These are phyloP conservation scores for Allium cepa DNA, from an alignment of 106 monocot species.

Conservation along the genomic window DNA sequence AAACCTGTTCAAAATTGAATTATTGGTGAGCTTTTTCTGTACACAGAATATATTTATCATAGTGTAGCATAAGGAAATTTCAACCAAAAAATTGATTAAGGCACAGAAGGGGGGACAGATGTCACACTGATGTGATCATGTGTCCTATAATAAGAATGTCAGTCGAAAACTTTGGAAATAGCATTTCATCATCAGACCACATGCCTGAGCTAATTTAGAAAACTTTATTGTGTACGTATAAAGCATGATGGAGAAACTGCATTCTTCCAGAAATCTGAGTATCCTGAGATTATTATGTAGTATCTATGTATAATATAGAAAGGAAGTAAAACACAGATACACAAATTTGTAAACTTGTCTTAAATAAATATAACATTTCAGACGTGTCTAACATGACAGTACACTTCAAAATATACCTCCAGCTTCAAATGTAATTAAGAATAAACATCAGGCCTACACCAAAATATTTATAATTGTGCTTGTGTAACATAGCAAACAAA, in stretches of 20 bases:
- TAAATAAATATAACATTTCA: neutral
- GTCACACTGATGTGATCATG: neutral
- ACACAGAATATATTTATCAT: neutral
- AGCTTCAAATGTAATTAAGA: neutral
- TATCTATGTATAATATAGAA: no score
- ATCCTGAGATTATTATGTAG: no score
- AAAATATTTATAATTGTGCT: neutral
- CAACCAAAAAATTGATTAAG: neutral
- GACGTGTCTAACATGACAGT: neutral
- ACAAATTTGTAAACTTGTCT: neutral
- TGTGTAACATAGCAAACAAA: neutral
- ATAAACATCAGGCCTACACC: neutral
- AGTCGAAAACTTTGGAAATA: neutral
- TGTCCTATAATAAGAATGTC: neutral
- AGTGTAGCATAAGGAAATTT: neutral
- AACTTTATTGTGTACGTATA: no score
- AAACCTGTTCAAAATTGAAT: constrained; percentile 40
- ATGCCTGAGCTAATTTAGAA: no score
- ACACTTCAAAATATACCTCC: neutral
- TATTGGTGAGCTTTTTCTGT: neutral
- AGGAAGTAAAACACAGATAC: no score
- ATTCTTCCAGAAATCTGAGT: no score
- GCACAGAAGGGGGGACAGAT: neutral
- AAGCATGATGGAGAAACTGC: no score
- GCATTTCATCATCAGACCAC: no score